These are phyloP conservation scores for Neurospora pannonica DNA, from an alignment of 495 filamentous ascomycete genomes.

Conservation along the genomic window DNA sequence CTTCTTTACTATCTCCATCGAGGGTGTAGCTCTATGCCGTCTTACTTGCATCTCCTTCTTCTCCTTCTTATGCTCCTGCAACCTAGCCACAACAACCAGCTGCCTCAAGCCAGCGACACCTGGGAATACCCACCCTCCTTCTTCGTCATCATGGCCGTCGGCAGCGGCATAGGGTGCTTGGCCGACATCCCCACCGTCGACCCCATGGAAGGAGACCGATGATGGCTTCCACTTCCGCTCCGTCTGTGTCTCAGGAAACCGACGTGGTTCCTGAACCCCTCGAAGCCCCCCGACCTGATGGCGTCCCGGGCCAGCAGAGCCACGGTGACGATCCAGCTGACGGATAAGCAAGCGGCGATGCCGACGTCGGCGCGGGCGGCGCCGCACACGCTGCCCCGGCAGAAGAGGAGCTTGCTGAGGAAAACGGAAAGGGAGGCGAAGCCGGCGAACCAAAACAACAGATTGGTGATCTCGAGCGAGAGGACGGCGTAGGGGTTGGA, in stretches of 20 bases:
- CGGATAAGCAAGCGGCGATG: constrained; percentile 34
- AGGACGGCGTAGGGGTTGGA: constrained; percentile 51
- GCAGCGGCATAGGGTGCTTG: neutral
- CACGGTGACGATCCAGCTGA: constrained; percentile 33
- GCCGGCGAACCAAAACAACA: constrained; percentile 74
- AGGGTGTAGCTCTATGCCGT: neutral
- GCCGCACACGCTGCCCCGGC: constrained; percentile 40
- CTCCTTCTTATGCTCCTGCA: neutral
- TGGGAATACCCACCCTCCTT: neutral
- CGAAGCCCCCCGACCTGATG: constrained; percentile 24
- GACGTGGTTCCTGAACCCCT: neutral
- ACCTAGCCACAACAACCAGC: neutral
- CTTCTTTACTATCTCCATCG: constrained; percentile 1
- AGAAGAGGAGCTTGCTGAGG: constrained; percentile 46
- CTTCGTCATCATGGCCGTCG: neutral
- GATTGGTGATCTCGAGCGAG: constrained; percentile 53
- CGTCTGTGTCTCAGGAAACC: neutral
- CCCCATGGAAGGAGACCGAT: neutral
- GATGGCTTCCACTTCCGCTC: neutral
- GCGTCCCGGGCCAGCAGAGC: constrained; percentile 26
- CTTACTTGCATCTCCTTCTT: neutral
- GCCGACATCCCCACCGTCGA: neutral
- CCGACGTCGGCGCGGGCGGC: constrained; percentile 38
- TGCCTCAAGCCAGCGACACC: neutral
- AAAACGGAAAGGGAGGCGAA: constrained; percentile 64